phyloP scores from a whole-genome alignment of 148 eudicot species.

The Rhododendron ovatum region DNA sequence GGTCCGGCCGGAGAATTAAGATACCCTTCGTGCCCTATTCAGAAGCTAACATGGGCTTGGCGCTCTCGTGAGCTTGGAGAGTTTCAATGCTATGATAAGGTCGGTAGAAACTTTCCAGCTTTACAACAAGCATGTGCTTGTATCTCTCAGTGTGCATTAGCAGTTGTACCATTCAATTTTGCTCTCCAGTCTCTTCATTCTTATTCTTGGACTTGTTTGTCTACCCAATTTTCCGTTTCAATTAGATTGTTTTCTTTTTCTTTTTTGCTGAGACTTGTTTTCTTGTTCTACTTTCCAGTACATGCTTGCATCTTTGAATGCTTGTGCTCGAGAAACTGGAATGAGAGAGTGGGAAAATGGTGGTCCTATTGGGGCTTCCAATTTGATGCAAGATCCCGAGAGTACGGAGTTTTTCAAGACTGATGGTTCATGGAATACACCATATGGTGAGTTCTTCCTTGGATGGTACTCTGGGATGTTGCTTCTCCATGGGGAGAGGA shows the following conservation, averaged over 20 bases:
- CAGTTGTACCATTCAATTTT: neutral
- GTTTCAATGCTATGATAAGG: conserved; percentile 55
- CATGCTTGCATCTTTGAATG: conserved; percentile 44
- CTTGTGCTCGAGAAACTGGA: conserved; percentile 30
- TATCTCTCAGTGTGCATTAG: neutral
- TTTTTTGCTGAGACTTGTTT: neutral
- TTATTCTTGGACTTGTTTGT: neutral
- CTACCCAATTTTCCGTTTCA: neutral
- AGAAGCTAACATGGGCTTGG: conserved; percentile 33
- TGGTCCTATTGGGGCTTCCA: conserved; percentile 37
- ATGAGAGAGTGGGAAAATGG: conserved; percentile 35
- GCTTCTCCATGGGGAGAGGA: conserved; percentile 45
- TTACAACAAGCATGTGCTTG: neutral
- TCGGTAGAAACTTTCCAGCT: conserved; percentile 5
- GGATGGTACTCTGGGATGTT: conserved; percentile 51
- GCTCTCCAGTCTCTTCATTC: neutral
- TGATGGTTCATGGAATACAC: conserved; percentile 37
- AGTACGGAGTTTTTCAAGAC: conserved; percentile 32
- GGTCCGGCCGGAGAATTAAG: conserved; percentile 53
- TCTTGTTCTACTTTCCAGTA: conserved; percentile 26
- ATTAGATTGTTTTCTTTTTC: neutral
- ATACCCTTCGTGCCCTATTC: conserved; percentile 42
- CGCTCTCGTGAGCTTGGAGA: conserved; percentile 40
- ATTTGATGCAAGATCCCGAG: conserved; percentile 34
- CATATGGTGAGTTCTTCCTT: conserved; percentile 48